A percentile compares a stretch with the other conserved stretches of the same genome.
Evolutionary conservation across 2,329 filamentous ascomycete genomes (phyloP).

Genomic region (Stagonosporopsis tanaceti): DNA sequence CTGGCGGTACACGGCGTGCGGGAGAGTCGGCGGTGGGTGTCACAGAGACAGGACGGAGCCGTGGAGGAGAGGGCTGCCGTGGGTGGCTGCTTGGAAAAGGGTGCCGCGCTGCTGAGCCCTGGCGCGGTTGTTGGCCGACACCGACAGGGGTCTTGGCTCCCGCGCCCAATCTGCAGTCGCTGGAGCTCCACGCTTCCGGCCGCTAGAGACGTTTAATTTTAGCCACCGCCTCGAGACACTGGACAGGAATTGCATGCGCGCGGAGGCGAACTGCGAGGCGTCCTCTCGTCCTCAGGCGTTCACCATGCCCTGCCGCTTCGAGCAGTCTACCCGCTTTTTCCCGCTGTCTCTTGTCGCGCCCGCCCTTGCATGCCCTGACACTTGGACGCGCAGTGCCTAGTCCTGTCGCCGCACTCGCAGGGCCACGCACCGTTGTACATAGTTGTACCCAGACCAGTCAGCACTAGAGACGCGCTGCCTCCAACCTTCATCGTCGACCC

Average conservation of each 20-base stretch:
- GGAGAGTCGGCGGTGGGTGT: slow-evolving; percentile 15
- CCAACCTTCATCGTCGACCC: neutral
- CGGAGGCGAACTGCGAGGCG: neutral
- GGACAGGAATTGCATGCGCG: slow-evolving; percentile 16
- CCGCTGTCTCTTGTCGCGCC: slow-evolving; percentile 4
- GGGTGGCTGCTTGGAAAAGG: slow-evolving; percentile 18
- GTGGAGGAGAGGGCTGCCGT: slow-evolving; percentile 6
- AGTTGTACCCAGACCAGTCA: neutral
- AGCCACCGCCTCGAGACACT: slow-evolving; percentile 1
- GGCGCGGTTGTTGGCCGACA: slow-evolving; percentile 7
- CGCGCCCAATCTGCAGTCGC: slow-evolving; percentile 9
- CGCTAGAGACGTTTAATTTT: slow-evolving; percentile 16
- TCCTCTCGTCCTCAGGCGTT: neutral
- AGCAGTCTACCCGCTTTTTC: slow-evolving; percentile 13
- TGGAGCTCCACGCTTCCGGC: slow-evolving; percentile 12
- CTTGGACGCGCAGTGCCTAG: neutral
- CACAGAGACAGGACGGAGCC: slow-evolving; percentile 4
- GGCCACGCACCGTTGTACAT: neutral
- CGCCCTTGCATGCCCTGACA: slow-evolving; percentile 1
- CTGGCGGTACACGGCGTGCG: slow-evolving; percentile 22
- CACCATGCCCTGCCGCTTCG: slow-evolving; percentile 3
- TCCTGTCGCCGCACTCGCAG: neutral
- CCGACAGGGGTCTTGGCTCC: slow-evolving; percentile 9
- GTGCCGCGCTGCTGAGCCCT: slow-evolving; percentile 12
- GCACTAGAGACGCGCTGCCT: neutral